Percentiles rank a stretch among this genome's conserved stretches.
phyloP scores from a whole-genome alignment of 1,284 basidiomycete genomes.

The Ganoderma meredithae region DNA sequence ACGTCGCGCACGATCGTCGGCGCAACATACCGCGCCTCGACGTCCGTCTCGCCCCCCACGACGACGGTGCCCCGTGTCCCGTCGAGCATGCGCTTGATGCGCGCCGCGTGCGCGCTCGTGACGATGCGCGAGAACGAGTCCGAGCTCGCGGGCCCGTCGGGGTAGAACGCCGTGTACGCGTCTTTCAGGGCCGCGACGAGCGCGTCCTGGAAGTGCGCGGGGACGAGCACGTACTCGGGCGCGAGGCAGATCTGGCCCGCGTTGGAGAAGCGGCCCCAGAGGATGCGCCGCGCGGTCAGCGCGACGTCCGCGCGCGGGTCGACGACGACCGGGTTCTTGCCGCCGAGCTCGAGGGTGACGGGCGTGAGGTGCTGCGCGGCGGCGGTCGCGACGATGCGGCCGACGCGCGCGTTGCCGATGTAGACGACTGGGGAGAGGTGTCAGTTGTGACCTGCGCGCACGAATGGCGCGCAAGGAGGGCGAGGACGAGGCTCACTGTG shows the following conservation, averaged over 20 bases:
- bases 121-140: conserved; percentile 59
- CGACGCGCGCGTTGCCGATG: conserved; percentile 77
- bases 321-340: conserved; percentile 87
- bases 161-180: conserved; percentile 63
- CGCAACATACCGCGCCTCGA: conserved; percentile 64
- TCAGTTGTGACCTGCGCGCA: conserved; percentile 1
- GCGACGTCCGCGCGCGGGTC: conserved; percentile 72
- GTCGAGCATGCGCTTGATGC: conserved; percentile 70
- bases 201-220: conserved; percentile 64
- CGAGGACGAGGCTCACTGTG: conserved; percentile 63
- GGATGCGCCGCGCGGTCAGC: conserved; percentile 64
- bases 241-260: conserved; percentile 75
- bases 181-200: conserved; percentile 70
- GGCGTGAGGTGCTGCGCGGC: conserved; percentile 90
- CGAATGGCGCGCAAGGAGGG: not conserved
- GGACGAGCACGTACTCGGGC: conserved; percentile 86
- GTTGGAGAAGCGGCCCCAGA: conserved; percentile 86
- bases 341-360: conserved; percentile 71
- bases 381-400: conserved; percentile 79
- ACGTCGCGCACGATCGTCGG: conserved; percentile 77
- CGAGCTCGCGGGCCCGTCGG: conserved; percentile 54
- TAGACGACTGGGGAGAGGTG: not conserved
- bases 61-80: conserved; percentile 76
- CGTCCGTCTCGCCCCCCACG: conserved; percentile 74
- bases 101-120: conserved; percentile 60